Evolutionary conservation across 495 filamentous ascomycete species (phyloP), one percentile per base, ranked within the genome.

Genomic region (Aspergillus diversus): DNA sequence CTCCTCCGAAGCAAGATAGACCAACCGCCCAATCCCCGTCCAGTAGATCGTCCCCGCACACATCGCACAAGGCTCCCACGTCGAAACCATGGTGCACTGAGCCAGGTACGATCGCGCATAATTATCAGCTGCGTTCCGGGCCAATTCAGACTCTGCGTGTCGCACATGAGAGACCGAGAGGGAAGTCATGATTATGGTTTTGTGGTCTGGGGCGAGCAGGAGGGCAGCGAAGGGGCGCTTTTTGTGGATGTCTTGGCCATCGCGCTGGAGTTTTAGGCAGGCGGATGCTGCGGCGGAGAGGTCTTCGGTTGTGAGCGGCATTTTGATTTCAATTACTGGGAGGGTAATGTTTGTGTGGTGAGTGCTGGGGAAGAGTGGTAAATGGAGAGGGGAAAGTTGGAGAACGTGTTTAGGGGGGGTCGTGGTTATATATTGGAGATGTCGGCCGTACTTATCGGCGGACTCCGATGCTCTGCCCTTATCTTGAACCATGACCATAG

Each of bases 31-130:
- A 46, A 84, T 86, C 64, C 84, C 79, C 59, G 82, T 81, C 82
- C 83, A 86, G 69, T 85, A 78, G 33, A 75, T 73, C 11, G 75
- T 76, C 13, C 71, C 73, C 55, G 74, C 75, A 62, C 83, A 85
- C 83, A 85, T 85, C 16, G 80, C 82, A 65, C 83, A 85, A 7
- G 83, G 83, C 65, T 86, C 82, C 82, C 83, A 86, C 6, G 82
- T 84, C 15, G 77, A 80, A 21, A 84, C 75, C 31, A 84, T 69
- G 3, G 83, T 84, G 61, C 82, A 84, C 9, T 61, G 64, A 67
- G 76, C 78, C 0, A 85, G 73, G 63, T 78, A 86, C 6, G 75
- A 74, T 64, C 78, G 79, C 13, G 76, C 68, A 57, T 81, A 84
- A 61, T 84, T 82, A 5, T 71, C 69, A 35, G 83, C 82, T 5